Percentiles rank a stretch among this genome's conserved stretches.
These are phyloP conservation scores for Phytophthora quininea DNA, from an alignment of 352 stramenopile species.

Conservation along the genomic window DNA sequence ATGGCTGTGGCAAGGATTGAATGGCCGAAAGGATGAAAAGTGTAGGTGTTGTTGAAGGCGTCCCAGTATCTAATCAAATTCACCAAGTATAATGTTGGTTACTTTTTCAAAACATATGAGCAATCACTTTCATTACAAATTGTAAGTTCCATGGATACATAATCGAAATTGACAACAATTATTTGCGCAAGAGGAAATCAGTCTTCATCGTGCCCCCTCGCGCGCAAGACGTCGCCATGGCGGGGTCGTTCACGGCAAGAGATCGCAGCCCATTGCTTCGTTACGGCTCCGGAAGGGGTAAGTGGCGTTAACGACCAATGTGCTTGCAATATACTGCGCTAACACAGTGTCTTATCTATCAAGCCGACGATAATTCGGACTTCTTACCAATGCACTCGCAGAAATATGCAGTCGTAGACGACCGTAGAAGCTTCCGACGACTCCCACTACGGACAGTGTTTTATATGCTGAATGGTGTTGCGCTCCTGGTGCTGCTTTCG, in stretches of 20 bases:
- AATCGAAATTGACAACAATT: constrained; percentile 9
- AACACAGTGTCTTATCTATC: too few relatives aligned
- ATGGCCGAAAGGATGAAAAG: not conserved
- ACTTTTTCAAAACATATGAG: constrained; percentile 7
- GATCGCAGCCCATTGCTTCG: constrained; percentile 66
- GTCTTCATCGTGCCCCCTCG: constrained; percentile 19
- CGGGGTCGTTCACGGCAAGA: constrained; percentile 21
- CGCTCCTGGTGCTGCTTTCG: constrained; percentile 58
- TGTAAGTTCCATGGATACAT: not conserved
- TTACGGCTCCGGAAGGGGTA: constrained; percentile 60
- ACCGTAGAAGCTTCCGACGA: not conserved
- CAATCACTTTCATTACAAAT: constrained; percentile 7
- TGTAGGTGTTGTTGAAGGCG: not conserved
- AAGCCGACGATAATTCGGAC: constrained; percentile 14
- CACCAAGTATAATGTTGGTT: too few relatives aligned
- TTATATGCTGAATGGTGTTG: constrained; percentile 64
- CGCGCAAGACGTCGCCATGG: constrained; percentile 15
- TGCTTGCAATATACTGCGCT: not conserved
- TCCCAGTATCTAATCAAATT: constrained; percentile 2
- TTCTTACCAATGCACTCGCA: constrained; percentile 18
- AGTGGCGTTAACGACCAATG: not conserved
- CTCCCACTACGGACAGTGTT: constrained; percentile 49
- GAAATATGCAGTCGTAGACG: constrained; percentile 7
- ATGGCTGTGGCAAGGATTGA: constrained; percentile 36
- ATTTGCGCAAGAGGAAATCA: constrained; percentile 6